Percentiles rank a stretch among this genome's conserved stretches.
Evolutionary conservation across 148 eudicot genomes (phyloP).

Genomic region (Linanthus parryae): DNA sequence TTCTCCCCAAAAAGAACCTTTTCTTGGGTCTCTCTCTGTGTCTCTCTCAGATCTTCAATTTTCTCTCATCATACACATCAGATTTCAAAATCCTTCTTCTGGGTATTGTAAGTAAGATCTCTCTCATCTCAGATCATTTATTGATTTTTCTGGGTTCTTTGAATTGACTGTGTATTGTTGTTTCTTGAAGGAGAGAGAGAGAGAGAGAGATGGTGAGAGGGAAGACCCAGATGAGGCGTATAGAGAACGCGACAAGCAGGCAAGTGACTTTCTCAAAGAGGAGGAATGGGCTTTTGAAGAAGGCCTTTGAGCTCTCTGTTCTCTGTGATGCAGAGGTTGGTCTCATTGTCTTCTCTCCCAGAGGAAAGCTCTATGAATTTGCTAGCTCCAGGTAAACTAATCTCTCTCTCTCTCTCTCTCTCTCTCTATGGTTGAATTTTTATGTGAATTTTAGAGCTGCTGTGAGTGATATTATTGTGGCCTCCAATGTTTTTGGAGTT

Average conservation of each 20-base stretch:
- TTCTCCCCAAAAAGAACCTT: not conserved
- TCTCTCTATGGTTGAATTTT: too few species aligned
- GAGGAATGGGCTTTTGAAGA: slow-evolving; percentile 37
- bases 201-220: slow-evolving; percentile 50
- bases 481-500: too few species aligned
- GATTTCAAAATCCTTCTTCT: too few species aligned
- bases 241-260: slow-evolving; percentile 57
- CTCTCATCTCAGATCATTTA: not conserved
- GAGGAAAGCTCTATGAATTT: slow-evolving; percentile 55
- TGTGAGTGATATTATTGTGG: too few species aligned
- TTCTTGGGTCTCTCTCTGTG: too few species aligned
- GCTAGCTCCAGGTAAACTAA: slow-evolving; percentile 42
- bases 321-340: slow-evolving; percentile 50
- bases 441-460: too few species aligned
- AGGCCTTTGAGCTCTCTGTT: slow-evolving; percentile 42
- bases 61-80: too few species aligned
- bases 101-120: too few species aligned
- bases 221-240: slow-evolving; percentile 54
- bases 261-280: slow-evolving; percentile 52
- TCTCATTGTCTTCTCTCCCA: slow-evolving; percentile 44
- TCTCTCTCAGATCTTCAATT: slow-evolving; percentile 16
- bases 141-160: not conserved
- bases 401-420: not conserved
- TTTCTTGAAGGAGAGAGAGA: too few species aligned
- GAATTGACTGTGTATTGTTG: not conserved